phyloP scores from a whole-genome alignment of 164 flowering plant species.

The Malania oleifera region DNA sequence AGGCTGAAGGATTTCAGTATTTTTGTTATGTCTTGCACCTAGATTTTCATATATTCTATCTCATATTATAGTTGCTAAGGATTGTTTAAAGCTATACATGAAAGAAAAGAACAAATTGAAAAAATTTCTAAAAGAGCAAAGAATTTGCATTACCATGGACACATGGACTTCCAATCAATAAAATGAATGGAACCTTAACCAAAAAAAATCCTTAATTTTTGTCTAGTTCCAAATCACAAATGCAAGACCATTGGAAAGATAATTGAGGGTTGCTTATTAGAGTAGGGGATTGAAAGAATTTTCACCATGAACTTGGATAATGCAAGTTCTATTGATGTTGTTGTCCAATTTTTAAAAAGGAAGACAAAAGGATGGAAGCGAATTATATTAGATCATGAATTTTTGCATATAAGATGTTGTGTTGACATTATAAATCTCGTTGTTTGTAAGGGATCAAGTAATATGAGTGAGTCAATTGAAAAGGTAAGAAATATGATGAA shows the following conservation, averaged over 20 bases:
- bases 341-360: neutral
- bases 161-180: neutral
- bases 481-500: neutral
- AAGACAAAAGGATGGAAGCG: neutral
- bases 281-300: neutral
- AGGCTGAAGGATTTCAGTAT: too few relatives aligned
- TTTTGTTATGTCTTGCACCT: too few relatives aligned
- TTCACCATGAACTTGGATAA: slow-evolving; percentile 4
- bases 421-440: neutral
- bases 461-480: neutral
- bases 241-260: slow-evolving; percentile 1
- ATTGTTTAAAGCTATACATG: too few relatives aligned
- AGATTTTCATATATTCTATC: too few relatives aligned
- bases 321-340: neutral
- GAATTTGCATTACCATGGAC: too few relatives aligned
- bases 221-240: slow-evolving; percentile 2
- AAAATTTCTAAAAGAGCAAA: too few relatives aligned
- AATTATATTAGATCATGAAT: neutral
- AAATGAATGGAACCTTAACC: neutral
- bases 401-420: neutral
- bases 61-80: too few relatives aligned
- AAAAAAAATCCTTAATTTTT: slow-evolving; percentile 1
- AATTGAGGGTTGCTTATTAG: neutral
- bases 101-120: too few relatives aligned
- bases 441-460: neutral